phyloP scores from a whole-genome alignment of 164 flowering plant genomes.

The Santalum album region DNA sequence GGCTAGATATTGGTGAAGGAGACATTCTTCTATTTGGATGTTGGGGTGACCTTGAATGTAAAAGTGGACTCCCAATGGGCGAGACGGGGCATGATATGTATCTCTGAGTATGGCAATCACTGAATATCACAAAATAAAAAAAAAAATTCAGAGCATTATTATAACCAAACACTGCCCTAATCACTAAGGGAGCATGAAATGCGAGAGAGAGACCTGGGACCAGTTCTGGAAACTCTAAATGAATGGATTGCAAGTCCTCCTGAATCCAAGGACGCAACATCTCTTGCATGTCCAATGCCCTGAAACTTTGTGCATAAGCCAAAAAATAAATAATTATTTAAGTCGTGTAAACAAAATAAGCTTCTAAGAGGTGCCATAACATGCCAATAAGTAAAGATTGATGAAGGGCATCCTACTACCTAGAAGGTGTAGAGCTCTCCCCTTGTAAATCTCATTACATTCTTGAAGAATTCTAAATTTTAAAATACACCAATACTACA shows the following conservation, averaged over 20 bases:
- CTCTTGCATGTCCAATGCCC: constrained; percentile 37
- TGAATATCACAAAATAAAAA: constrained; percentile 27
- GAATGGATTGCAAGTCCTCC: constrained; percentile 42
- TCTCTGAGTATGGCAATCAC: constrained; percentile 49
- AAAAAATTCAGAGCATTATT: constrained; percentile 6
- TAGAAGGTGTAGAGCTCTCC: no score
- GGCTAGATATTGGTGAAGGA: constrained; percentile 82
- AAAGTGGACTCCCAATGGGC: constrained; percentile 78
- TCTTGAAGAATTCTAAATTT: no score
- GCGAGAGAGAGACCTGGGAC: constrained; percentile 28
- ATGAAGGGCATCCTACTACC: no score
- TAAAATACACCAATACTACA: no score
- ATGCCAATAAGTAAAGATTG: no score
- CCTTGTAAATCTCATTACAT: no score
- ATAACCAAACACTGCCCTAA: neutral
- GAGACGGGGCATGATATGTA: constrained; percentile 90
- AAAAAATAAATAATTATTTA: no score
- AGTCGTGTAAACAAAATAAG: no score
- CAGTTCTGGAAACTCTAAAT: constrained; percentile 25
- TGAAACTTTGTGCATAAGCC: constrained; percentile 13
- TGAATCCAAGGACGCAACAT: constrained; percentile 25
- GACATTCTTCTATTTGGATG: constrained; percentile 67
- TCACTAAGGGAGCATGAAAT: neutral
- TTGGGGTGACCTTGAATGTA: constrained; percentile 62
- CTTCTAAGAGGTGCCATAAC: no score